Percentiles rank a stretch among this genome's conserved stretches.
Conservation (phyloP, 2,329 filamentous ascomycete genomes). For the Sclerotinia borealis region DNA sequence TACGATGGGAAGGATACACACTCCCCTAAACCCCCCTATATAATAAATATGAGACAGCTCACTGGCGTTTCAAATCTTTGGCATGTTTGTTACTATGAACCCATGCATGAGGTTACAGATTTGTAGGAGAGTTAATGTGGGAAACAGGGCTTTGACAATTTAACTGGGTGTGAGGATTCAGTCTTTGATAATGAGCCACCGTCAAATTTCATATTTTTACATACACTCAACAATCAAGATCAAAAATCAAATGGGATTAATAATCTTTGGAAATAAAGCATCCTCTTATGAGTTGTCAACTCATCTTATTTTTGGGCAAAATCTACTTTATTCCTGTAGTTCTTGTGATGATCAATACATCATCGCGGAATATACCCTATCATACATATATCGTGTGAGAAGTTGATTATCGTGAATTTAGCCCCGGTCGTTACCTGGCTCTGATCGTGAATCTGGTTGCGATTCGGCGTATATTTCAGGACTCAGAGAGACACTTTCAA, state of each 20-base stretch:
- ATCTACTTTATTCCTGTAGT: not conserved
- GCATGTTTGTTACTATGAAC: not conserved
- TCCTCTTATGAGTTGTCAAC: not conserved
- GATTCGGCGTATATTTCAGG: not conserved
- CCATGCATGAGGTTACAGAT: slow-evolving; percentile 7
- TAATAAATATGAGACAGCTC: not conserved
- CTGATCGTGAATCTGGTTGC: not conserved
- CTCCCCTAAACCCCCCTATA: not conserved
- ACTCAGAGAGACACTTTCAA: slow-evolving; percentile 4
- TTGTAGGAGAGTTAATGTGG: slow-evolving; percentile 10
- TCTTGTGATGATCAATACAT: not conserved
- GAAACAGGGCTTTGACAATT: slow-evolving; percentile 7
- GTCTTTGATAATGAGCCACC: not conserved
- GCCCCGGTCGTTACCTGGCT: not conserved
- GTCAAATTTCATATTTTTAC: not conserved
- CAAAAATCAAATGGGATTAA: not conserved
- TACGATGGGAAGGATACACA: not conserved
- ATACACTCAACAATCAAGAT: not conserved
- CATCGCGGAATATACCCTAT: not conserved
- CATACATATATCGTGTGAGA: not conserved
- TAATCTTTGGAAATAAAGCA: not conserved
- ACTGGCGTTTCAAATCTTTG: slow-evolving; percentile 2
- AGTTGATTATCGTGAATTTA: not conserved
- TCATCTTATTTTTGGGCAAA: not conserved
- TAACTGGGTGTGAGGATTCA: not conserved